These are phyloP conservation scores for Cystofilobasidium capitatum DNA, from an alignment of 768 basidiomycete genomes.

Conservation along the genomic window DNA sequence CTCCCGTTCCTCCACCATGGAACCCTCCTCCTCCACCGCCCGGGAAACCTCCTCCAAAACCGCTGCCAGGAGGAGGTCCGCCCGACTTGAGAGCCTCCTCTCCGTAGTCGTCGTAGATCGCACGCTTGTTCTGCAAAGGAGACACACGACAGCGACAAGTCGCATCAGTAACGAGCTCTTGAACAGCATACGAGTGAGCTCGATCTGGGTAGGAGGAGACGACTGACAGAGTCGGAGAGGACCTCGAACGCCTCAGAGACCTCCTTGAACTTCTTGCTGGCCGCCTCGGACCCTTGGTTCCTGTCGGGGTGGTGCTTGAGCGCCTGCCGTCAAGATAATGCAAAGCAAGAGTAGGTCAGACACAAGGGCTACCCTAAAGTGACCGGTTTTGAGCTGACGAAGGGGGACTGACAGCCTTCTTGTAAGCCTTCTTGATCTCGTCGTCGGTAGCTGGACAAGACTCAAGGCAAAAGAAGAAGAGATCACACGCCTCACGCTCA, in stretches of 20 bases:
- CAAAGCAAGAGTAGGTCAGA: background rate
- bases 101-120: slow-evolving; percentile 77
- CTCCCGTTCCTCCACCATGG: slow-evolving; percentile 38
- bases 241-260: slow-evolving; percentile 95
- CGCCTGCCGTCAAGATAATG: slow-evolving; percentile 49
- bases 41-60: slow-evolving; percentile 32
- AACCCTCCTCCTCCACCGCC: slow-evolving; percentile 42
- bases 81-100: slow-evolving; percentile 83
- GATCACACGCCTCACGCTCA: too few relatives aligned
- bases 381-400: background rate
- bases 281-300: slow-evolving; percentile 71
- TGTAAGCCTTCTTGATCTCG: slow-evolving; percentile 89
- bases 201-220: background rate
- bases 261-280: slow-evolving; percentile 85
- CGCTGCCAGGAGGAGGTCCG: slow-evolving; percentile 42
- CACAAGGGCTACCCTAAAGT: background rate
- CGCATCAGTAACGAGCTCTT: slow-evolving; percentile 10
- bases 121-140: slow-evolving; percentile 35
- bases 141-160: background rate
- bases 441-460: slow-evolving; percentile 50
- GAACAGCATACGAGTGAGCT: slow-evolving; percentile 8
- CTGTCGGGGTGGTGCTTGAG: slow-evolving; percentile 94
- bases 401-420: slow-evolving; percentile 56
- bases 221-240: slow-evolving; percentile 54
- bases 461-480: slow-evolving; percentile 17